These are phyloP conservation scores for Emergomyces orientalis DNA, from an alignment of 2,329 filamentous ascomycete genomes.

Conservation along the genomic window DNA sequence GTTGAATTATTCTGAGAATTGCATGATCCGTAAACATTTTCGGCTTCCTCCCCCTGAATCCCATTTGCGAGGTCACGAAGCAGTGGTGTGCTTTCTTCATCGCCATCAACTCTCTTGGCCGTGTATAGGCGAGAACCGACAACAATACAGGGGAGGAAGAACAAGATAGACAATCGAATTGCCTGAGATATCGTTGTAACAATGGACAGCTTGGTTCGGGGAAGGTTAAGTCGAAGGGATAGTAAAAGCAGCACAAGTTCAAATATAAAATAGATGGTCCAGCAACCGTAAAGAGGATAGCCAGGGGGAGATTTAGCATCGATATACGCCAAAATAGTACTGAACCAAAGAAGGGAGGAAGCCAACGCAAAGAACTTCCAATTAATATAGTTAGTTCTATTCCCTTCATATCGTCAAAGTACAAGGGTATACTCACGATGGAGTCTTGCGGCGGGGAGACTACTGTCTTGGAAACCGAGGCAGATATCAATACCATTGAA, in stretches of 20 bases:
- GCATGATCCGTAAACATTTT: slow-evolving; percentile 25
- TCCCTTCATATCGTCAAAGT: neutral
- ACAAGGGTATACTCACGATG: slow-evolving; percentile 15
- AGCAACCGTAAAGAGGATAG: slow-evolving; percentile 56
- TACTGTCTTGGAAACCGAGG: slow-evolving; percentile 3
- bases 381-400: neutral
- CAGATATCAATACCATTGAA: slow-evolving; percentile 15
- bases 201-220: slow-evolving; percentile 17
- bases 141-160: slow-evolving; percentile 14
- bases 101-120: slow-evolving; percentile 7
- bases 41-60: slow-evolving; percentile 18
- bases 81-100: slow-evolving; percentile 20
- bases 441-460: slow-evolving; percentile 8
- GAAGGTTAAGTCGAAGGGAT: slow-evolving; percentile 23
- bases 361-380: slow-evolving; percentile 48
- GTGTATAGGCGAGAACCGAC: slow-evolving; percentile 11
- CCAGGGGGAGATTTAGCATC: slow-evolving; percentile 46
- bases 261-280: slow-evolving; percentile 48
- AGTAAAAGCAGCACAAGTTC: slow-evolving; percentile 44
- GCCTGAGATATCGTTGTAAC: slow-evolving; percentile 14
- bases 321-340: slow-evolving; percentile 48
- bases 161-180: slow-evolving; percentile 15
- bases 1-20: slow-evolving; percentile 6
- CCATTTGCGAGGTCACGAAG: slow-evolving; percentile 11
- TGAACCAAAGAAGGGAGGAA: slow-evolving; percentile 55